A percentile compares a stretch with the other conserved stretches of the same genome.
Evolutionary conservation across 2,329 filamentous ascomycete genomes (phyloP).

Genomic region (Lachnellula arida): DNA sequence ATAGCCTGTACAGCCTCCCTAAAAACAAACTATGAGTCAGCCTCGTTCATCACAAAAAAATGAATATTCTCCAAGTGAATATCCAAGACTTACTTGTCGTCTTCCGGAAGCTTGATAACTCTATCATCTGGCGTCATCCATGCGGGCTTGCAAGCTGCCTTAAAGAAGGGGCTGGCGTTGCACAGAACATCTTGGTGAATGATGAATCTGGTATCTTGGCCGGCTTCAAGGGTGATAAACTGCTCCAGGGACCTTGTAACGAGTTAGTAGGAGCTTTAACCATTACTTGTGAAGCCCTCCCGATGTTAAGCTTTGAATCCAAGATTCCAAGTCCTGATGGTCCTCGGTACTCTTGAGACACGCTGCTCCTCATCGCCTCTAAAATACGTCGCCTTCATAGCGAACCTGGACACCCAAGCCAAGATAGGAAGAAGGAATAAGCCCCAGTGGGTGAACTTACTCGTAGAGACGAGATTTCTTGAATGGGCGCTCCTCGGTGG

Average conservation of each 20-base stretch:
- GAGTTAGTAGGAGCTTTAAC: not conserved
- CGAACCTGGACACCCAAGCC: not conserved
- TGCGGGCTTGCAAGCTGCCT: constrained; percentile 9
- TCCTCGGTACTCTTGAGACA: too few species aligned
- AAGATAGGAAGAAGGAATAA: not conserved
- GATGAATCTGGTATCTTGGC: not conserved
- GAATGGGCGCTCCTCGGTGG: not conserved
- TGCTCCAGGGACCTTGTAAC: constrained; percentile 1
- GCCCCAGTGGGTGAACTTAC: not conserved
- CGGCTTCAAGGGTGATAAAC: constrained; percentile 8
- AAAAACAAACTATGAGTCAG: not conserved
- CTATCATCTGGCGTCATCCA: constrained; percentile 2
- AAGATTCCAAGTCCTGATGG: too few species aligned
- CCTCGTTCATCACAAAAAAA: not conserved
- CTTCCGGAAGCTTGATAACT: constrained; percentile 5
- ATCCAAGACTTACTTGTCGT: not conserved
- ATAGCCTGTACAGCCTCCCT: not conserved
- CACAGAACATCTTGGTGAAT: constrained; percentile 14
- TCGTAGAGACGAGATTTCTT: not conserved
- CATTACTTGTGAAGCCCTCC: too few species aligned
- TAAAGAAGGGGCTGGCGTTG: constrained; percentile 8
- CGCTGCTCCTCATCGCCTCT: not conserved
- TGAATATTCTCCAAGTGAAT: not conserved
- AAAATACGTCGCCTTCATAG: not conserved
- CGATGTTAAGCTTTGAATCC: too few species aligned